Conservation (phyloP, 805 yeast genomes). For the Priceomyces medius region DNA sequence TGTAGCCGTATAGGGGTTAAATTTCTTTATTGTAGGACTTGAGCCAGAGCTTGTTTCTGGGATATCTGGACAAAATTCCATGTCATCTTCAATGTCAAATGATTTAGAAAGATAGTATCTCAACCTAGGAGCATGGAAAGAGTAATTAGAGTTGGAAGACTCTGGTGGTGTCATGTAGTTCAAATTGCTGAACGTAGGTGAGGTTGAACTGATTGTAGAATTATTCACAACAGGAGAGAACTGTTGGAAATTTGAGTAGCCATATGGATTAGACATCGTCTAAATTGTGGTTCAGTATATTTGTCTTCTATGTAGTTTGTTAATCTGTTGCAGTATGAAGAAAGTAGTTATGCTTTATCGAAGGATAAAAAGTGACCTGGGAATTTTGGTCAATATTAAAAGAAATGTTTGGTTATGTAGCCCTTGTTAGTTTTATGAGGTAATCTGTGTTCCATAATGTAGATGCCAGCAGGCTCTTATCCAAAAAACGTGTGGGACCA, state of each 20-base stretch:
- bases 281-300: not conserved
- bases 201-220: constrained; percentile 18
- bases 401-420: constrained; percentile 7
- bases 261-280: constrained; percentile 36
- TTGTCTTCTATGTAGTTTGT: not conserved
- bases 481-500: too few species aligned
- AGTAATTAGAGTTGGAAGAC: constrained; percentile 25
- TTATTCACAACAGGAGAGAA: constrained; percentile 31
- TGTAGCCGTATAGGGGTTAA: constrained; percentile 67
- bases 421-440: constrained; percentile 3
- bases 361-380: not conserved
- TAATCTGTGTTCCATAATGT: too few species aligned
- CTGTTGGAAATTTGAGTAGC: constrained; percentile 32
- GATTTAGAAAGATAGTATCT: constrained; percentile 59
- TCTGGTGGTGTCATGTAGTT: constrained; percentile 23
- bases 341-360: not conserved
- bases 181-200: constrained; percentile 31
- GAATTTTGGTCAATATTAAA: constrained; percentile 3
- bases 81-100: constrained; percentile 61
- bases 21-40: constrained; percentile 46
- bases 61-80: constrained; percentile 65
- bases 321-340: not conserved
- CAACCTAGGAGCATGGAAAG: constrained; percentile 49
- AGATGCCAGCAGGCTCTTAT: too few species aligned
- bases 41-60: constrained; percentile 27